Conservation (phyloP, 106 monocot genomes). For the Phalaenopsis aphrodite region DNA sequence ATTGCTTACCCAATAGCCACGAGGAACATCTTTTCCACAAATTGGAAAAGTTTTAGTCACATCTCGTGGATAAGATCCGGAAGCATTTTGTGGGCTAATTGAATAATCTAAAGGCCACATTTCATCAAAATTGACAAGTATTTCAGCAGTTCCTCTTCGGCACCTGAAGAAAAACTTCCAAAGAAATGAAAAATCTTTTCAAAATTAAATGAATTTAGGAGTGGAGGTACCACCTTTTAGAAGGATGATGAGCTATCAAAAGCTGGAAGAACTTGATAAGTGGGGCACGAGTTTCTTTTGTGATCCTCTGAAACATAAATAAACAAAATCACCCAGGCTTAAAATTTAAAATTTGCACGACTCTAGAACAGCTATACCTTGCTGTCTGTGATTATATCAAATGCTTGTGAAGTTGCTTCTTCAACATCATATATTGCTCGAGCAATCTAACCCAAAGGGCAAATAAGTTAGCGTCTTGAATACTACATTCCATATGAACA, state of each 20-base stretch:
- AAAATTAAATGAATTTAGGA: constrained; percentile 1
- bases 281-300: constrained; percentile 50
- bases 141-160: constrained; percentile 75
- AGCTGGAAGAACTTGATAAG: constrained; percentile 92
- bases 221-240: constrained; percentile 48
- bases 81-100: constrained; percentile 14
- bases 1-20: constrained; percentile 80
- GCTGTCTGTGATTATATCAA: constrained; percentile 70
- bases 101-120: constrained; percentile 53
- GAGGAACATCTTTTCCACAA: constrained; percentile 94
- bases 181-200: neutral
- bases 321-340: constrained; percentile 4
- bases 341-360: constrained; percentile 1
- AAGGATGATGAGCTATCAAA: constrained; percentile 91
- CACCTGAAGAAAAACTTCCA: constrained; percentile 49
- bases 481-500: neutral
- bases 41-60: constrained; percentile 30
- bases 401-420: constrained; percentile 74
- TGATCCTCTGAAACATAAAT: constrained; percentile 66
- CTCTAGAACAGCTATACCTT: constrained; percentile 44
- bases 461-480: constrained; percentile 8
- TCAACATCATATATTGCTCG: constrained; percentile 94
- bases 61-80: constrained; percentile 20
- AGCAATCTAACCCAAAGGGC: constrained; percentile 38
- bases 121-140: constrained; percentile 82